Evolutionary conservation across 306 rosid genomes (phyloP).

Genomic region (Argentina anserina): DNA sequence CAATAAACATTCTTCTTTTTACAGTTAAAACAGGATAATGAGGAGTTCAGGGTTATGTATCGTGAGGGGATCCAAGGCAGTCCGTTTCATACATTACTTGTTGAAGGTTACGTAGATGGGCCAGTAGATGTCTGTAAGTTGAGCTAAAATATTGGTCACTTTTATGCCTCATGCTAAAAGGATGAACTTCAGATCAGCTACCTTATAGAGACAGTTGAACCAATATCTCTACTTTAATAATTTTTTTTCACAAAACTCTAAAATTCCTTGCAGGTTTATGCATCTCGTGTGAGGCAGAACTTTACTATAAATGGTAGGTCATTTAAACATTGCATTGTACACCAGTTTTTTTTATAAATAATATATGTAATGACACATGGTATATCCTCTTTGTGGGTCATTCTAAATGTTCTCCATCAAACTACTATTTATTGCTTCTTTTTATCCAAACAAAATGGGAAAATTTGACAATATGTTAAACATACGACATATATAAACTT

Average conservation of each 20-base stretch:
- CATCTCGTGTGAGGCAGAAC: conserved; percentile 69
- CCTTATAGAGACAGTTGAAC: not conserved
- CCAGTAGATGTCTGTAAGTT: conserved; percentile 83
- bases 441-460: not conserved
- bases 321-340: conserved; percentile 8
- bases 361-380: not conserved
- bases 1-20: conserved; percentile 28
- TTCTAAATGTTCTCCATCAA: not conserved
- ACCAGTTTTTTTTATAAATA: not conserved
- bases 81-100: conserved; percentile 83
- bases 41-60: conserved; percentile 92
- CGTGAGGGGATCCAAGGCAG: conserved; percentile 81
- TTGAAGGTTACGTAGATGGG: conserved; percentile 89
- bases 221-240: not conserved
- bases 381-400: not conserved
- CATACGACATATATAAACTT: not conserved
- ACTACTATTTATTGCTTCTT: not conserved
- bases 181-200: conserved; percentile 2
- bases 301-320: conserved; percentile 78
- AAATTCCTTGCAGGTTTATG: conserved; percentile 65
- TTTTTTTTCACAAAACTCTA: not conserved
- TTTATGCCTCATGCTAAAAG: conserved; percentile 9
- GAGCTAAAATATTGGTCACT: conserved; percentile 5
- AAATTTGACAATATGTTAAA: not conserved
- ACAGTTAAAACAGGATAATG: conserved; percentile 91